Percentiles rank a stretch among this genome's conserved stretches.
These are phyloP conservation scores for Lasiodiplodia sp. DNA, from an alignment of 2,329 filamentous ascomycete genomes.

Conservation along the genomic window DNA sequence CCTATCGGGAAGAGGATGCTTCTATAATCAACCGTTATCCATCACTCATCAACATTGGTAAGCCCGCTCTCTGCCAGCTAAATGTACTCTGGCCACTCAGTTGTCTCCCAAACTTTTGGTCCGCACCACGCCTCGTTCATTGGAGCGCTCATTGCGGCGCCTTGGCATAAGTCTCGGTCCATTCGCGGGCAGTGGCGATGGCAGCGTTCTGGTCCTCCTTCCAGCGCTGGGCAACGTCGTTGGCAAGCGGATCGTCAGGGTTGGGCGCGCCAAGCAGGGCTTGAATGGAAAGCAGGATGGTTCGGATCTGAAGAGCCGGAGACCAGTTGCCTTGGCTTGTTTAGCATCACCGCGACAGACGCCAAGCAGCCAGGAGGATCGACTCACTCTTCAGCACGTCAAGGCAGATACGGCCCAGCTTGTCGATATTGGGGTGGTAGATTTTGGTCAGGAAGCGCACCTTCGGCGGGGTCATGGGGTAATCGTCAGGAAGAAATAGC, in stretches of 20 bases:
- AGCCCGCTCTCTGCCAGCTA: neutral
- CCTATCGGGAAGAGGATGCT: constrained; percentile 26
- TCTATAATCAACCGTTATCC: constrained; percentile 27
- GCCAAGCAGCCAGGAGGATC: neutral
- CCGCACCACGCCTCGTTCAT: neutral
- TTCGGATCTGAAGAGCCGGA: constrained; percentile 94
- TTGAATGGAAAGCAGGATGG: constrained; percentile 98
- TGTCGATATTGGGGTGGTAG: constrained; percentile 99
- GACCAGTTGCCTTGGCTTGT: constrained; percentile 87
- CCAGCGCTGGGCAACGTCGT: constrained; percentile 97
- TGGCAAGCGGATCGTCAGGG: constrained; percentile 96
- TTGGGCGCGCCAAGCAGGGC: constrained; percentile 95
- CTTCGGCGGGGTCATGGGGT: constrained; percentile 98
- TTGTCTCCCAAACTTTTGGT: neutral
- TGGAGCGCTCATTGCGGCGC: constrained; percentile 32
- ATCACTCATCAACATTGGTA: constrained; percentile 22
- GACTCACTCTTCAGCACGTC: constrained; percentile 91
- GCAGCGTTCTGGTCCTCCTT: constrained; percentile 94
- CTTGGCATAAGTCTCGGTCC: constrained; percentile 82
- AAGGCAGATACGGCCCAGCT: constrained; percentile 93
- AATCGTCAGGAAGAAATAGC: constrained; percentile 96
- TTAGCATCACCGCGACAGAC: constrained; percentile 29
- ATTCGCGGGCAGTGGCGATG: constrained; percentile 89
- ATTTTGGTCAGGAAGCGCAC: constrained; percentile 99
- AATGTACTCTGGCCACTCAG: neutral